Base-by-base conservation (phyloP, 768 basidiomycete genomes). In the Phanerochaete sordida region DNA sequence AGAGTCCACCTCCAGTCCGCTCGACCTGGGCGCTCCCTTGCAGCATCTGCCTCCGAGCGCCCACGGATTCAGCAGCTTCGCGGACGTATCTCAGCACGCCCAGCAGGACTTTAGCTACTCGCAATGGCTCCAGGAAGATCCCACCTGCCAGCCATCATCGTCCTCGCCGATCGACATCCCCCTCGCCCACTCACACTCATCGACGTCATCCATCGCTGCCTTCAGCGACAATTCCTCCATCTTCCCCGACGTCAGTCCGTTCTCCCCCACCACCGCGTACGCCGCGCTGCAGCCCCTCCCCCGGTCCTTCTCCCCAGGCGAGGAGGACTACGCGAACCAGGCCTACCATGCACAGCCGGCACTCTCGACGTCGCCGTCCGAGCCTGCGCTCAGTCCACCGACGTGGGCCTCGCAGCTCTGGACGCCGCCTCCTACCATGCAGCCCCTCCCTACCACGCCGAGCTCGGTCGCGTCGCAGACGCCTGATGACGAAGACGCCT, bases 321-420 rank as follows among this genome's bases (percentile, higher is more conserved):
- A 65, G 28, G 70, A 71, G 65, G 28, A 48, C 64, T 45, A 67
- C 68, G 66, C 61, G 55, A 35, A 48, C 31, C 64, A 62, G 28
- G 64, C 67, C 8, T 51, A 69, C 64, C 57, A 58, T 45, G 46
- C 60, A 0, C 65, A 60, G 54, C 44, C 65, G 46, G 52, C 54
- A 53, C 50, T 65, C 13, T 86, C 88, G 1, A 78, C 86, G 58
- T 84, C 87, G 7, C 85, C 88, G 16, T 77, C 79, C 19, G 85
- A 88, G 48, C 83, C 82, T 5, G 79, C 84, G 31, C 71, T 84
- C 27, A 78, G 77, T 55, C 77, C 85, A 4, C 88, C 89, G 1
- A 66, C 76, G 1, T 91, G 89, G 89, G 84, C 84, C 15, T 73
- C 84, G 9, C 85, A 90, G 61, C 75, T 88, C 30, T 91, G 83